Percentiles rank a stretch among this genome's conserved stretches.
These are phyloP conservation scores for Anthostomella pinea DNA, from an alignment of 2,329 filamentous ascomycete species.

Conservation along the genomic window DNA sequence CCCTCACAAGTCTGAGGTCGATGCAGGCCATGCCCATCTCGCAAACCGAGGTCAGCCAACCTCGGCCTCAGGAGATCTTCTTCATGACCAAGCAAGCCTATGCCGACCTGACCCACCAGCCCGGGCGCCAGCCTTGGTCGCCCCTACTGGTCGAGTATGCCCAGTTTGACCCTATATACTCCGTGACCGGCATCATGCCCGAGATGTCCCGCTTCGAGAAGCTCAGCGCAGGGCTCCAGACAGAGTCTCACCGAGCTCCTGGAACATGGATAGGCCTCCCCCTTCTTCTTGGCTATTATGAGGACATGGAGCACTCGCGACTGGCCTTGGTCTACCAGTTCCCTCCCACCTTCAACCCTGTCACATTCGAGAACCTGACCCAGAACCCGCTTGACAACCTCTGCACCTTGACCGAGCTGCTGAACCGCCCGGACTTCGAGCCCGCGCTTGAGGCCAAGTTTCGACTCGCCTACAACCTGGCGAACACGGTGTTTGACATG, in stretches of 20 bases:
- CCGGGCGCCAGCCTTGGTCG: constrained; percentile 44
- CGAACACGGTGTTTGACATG: constrained; percentile 70
- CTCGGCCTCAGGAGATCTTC: constrained; percentile 44
- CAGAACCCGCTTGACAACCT: constrained; percentile 50
- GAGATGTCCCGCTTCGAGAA: constrained; percentile 64
- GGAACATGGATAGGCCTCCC: constrained; percentile 61
- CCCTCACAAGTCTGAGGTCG: constrained; percentile 47
- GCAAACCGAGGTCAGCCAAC: constrained; percentile 28
- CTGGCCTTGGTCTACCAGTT: constrained; percentile 75
- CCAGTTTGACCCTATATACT: constrained; percentile 59
- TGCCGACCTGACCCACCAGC: constrained; percentile 43
- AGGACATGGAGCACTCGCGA: constrained; percentile 67
- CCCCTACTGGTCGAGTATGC: constrained; percentile 72
- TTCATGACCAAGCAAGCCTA: constrained; percentile 53
- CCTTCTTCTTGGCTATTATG: constrained; percentile 66
- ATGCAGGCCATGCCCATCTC: constrained; percentile 39
- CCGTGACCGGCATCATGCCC: constrained; percentile 60
- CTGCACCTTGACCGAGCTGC: constrained; percentile 53
- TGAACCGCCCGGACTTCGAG: constrained; percentile 52
- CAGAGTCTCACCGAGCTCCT: constrained; percentile 48
- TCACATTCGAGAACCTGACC: constrained; percentile 51
- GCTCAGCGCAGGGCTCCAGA: constrained; percentile 56
- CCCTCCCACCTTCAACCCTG: constrained; percentile 60
- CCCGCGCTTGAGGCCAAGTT: constrained; percentile 75
- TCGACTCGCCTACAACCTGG: constrained; percentile 68